Percentiles rank a stretch among this genome's conserved stretches.
Evolutionary conservation across 768 basidiomycete species (phyloP).

Genomic region (Panellus pusillus): DNA sequence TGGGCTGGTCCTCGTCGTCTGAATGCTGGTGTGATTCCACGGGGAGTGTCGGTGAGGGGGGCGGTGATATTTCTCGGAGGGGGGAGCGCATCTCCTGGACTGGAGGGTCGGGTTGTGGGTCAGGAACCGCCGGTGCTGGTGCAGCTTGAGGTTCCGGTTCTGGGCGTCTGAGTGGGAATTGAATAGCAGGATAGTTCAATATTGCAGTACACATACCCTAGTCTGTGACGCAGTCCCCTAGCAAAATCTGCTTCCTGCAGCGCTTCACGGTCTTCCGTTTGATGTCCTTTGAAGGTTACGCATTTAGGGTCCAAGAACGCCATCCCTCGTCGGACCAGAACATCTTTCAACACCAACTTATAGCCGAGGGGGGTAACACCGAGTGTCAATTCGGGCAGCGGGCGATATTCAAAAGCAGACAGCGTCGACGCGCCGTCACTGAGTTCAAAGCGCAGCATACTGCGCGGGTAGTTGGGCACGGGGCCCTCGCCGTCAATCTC

Average conservation of each 20-base stretch:
- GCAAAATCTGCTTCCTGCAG: constrained; percentile 61
- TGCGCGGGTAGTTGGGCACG: constrained; percentile 78
- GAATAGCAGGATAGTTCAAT: constrained; percentile 1
- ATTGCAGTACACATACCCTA: constrained; percentile 55
- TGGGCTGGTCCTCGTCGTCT: constrained; percentile 31
- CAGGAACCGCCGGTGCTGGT: constrained; percentile 7
- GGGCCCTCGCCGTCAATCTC: constrained; percentile 70
- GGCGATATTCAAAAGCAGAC: constrained; percentile 77
- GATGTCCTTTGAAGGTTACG: constrained; percentile 58
- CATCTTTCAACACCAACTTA: constrained; percentile 76
- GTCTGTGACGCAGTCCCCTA: constrained; percentile 54
- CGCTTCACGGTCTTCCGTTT: constrained; percentile 63
- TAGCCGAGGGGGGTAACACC: constrained; percentile 79
- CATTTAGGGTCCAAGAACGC: constrained; percentile 76
- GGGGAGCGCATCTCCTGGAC: constrained; percentile 25
- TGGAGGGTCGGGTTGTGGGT: constrained; percentile 17
- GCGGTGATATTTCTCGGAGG: constrained; percentile 28
- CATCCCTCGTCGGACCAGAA: constrained; percentile 65
- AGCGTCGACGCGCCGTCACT: constrained; percentile 74
- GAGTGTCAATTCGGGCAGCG: constrained; percentile 63
- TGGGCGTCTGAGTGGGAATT: constrained; percentile 27
- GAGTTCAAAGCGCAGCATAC: constrained; percentile 74
- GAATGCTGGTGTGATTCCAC: constrained; percentile 22
- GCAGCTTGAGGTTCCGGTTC: constrained; percentile 18
- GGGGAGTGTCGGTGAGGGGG: constrained; percentile 23